Evolutionary conservation across 2,329 filamentous ascomycete species (phyloP).

Genomic region (Colletotrichum orbiculare): DNA sequence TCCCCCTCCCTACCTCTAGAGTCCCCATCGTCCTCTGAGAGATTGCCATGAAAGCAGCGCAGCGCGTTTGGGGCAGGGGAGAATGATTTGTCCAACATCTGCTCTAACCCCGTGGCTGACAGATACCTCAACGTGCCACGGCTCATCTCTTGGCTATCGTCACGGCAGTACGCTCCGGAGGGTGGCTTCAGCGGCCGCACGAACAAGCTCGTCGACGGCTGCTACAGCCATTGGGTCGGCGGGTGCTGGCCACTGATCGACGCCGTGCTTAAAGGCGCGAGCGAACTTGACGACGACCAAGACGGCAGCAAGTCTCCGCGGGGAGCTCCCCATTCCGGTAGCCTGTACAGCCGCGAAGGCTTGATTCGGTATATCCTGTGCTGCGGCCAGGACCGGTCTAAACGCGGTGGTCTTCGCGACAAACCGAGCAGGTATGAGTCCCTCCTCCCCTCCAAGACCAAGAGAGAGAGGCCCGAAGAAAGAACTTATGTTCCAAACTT

Average conservation of each 20-base stretch:
- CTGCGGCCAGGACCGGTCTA: slow-evolving; percentile 82
- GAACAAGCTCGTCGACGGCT: slow-evolving; percentile 98
- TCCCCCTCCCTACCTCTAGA: slow-evolving; percentile 3
- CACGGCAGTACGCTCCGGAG: slow-evolving; percentile 89
- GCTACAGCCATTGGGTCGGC: slow-evolving; percentile 98
- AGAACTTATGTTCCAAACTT: neutral
- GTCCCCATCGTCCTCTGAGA: slow-evolving; percentile 45
- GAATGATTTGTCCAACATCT: too few relatives aligned
- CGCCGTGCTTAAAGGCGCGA: slow-evolving; percentile 73
- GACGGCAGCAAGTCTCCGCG: slow-evolving; percentile 40
- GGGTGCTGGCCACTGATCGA: slow-evolving; percentile 94
- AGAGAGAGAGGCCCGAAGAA: too few relatives aligned
- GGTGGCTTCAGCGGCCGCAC: slow-evolving; percentile 93
- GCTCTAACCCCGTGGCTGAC: slow-evolving; percentile 22
- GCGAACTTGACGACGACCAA: slow-evolving; percentile 40
- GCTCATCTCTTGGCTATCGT: slow-evolving; percentile 88
- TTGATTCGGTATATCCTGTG: slow-evolving; percentile 89
- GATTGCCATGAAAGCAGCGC: slow-evolving; percentile 47
- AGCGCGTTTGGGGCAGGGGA: neutral
- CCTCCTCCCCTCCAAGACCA: too few relatives aligned
- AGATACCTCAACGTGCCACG: slow-evolving; percentile 82
- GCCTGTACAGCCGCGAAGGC: slow-evolving; percentile 83
- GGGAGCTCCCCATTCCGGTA: slow-evolving; percentile 45
- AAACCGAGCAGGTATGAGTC: slow-evolving; percentile 84
- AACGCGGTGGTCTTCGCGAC: slow-evolving; percentile 85